Base-by-base conservation (phyloP, 495 filamentous ascomycete species). In the Jackrogersella minutella region DNA sequence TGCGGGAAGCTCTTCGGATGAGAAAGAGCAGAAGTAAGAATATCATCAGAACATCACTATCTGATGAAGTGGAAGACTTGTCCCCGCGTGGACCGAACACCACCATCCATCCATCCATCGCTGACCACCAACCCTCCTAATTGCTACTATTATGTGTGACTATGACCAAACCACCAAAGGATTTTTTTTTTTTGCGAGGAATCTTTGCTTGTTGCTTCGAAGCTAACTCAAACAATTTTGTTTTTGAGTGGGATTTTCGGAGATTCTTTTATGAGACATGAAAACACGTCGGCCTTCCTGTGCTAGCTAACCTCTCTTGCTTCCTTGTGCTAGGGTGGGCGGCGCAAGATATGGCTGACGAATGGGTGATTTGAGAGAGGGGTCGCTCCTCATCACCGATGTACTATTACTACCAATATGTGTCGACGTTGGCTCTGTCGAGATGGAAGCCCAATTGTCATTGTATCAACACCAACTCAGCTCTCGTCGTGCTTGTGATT, bases 1-100 rank as follows among this genome's bases (percentile, higher is more conserved):
- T 67, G 70, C 62, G 28, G 69, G 71, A 56, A 80, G 78, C 68
- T 74, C 72, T 36, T 73, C 73, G 44, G 74, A 78, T 66, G 78
- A 75, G 58, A 75, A 81, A 65, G 61, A 71, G 39, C 31, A 71
- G 30, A 66, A 33, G 50, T 61, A 41, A 53, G 21, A 40, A 63
- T n/a, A 17, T 30, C 14, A 28, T 56, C 54, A 44, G 31, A 44
- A 21, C 19, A 19, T 52, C 31, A 5, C 5, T n/a, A n/a, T n/a
- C n/a, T 11, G 47, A 34, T 19, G 28, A 34, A 11, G 36, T 37
- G 33, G 34, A 21, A 40, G 31, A 44, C 33, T 21, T 49, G n/a
- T 28, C 54, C 54, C 41, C 28, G 6, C 11, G n/a, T n/a, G n/a
- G n/a, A n/a, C n/a, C n/a, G n/a, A n/a, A n/a, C n/a, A n/a, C n/a